Evolutionary conservation across 1,139 yeast genomes (phyloP).

Genomic region (Nakaseomyces glabratus): DNA sequence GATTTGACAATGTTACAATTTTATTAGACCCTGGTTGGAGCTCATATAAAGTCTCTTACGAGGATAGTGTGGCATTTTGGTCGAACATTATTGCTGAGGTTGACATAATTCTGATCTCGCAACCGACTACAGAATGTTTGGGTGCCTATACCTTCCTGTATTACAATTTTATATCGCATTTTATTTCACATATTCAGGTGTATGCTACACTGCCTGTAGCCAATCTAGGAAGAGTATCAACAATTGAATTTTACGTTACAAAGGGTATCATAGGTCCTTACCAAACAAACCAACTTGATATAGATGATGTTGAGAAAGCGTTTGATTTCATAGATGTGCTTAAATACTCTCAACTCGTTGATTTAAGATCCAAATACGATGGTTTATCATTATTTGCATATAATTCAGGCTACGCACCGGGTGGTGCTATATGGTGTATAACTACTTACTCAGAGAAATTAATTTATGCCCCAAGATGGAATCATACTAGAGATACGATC

Average conservation of each 20-base stretch:
- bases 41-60: constrained; percentile 34
- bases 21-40: constrained; percentile 73
- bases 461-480: constrained; percentile 90
- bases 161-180: constrained; percentile 48
- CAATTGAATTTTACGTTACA: constrained; percentile 70
- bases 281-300: constrained; percentile 49
- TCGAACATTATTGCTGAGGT: constrained; percentile 43
- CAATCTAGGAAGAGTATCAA: constrained; percentile 77
- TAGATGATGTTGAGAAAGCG: constrained; percentile 68
- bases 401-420: constrained; percentile 88
- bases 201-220: constrained; percentile 85
- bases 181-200: constrained; percentile 55
- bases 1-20: constrained; percentile 40
- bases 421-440: constrained; percentile 76
- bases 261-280: constrained; percentile 71
- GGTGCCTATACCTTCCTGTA: constrained; percentile 75
- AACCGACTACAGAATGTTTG: constrained; percentile 69
- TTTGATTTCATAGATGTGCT: constrained; percentile 62
- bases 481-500: constrained; percentile 82
- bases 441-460: constrained; percentile 67
- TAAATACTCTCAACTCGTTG: constrained; percentile 74
- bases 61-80: constrained; percentile 30
- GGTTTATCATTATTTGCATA: constrained; percentile 70
- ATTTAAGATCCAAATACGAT: constrained; percentile 45
- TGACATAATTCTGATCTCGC: constrained; percentile 70